Base-by-base conservation (phyloP, 2,329 filamentous ascomycete species). In the Aspergillus unguis region DNA sequence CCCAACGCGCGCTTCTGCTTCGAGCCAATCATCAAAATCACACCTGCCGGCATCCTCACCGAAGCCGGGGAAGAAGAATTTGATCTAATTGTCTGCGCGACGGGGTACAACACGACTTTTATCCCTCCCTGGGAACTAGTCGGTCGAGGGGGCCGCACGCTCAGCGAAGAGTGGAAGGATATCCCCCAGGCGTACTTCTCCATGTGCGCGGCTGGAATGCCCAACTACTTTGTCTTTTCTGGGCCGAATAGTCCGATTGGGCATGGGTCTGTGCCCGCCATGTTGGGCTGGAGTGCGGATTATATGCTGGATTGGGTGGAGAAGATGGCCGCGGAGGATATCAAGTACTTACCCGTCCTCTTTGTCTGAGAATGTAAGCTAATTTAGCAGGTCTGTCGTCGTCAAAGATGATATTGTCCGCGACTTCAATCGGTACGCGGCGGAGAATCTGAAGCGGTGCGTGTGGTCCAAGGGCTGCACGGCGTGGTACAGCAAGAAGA, bases 101-200 rank as follows among this genome's bases (percentile, higher is more conserved):
- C 73, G 0, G 74, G 74, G 0, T 76, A 74, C 54, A 65, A 75
- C 53, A 68, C 71, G 6, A 65, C 64, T 7, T 74, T 69, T 33
- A 59, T 60, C 1, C 74, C 72, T 2, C 60, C 60, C 5, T 75
- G 66, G 53, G 60, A 65, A 10, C 48, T 74, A 1, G 58, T 70
- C 10, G 66, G 75, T 2, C 59, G 57, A 0, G 49, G 64, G 4
- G 62, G 61, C 5, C 44, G 54, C 37, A 52, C 45, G 1, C 52
- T 69, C 6, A 49, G 49, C 6, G 48, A 62, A 5, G 53, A 62
- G 29, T 69, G 66, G 61, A 47, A 44, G 27, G 38, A 58, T 0
- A 45, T 46, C 1, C 63, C 66, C 0, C 44, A 60, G 23, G 59
- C 60, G 5, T 68, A 69, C 25, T 57, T 68, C 7, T 58, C 57